These are phyloP conservation scores for Serendipita sp. DNA, from an alignment of 768 basidiomycete genomes.

Conservation along the genomic window DNA sequence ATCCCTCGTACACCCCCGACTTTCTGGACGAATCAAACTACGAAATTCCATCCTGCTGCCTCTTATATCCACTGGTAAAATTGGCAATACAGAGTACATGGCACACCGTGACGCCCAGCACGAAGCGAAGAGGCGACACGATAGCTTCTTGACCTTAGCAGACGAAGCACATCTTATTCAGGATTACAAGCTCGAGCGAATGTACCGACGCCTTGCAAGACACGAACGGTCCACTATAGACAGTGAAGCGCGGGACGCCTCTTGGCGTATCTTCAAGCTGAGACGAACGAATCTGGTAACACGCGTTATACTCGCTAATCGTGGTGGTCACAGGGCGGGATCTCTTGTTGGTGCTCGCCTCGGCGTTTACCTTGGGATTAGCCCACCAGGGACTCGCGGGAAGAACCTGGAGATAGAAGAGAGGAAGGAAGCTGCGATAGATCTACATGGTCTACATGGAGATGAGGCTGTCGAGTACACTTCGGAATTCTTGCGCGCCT, in stretches of 20 bases:
- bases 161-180: too few relatives aligned
- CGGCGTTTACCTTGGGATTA: too few relatives aligned
- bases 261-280: constrained; percentile 72
- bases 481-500: constrained; percentile 75
- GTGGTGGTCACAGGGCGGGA: constrained; percentile 47
- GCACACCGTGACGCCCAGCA: constrained; percentile 69
- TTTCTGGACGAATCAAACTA: constrained; percentile 75
- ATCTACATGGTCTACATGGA: constrained; percentile 87
- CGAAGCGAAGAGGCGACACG: constrained; percentile 87
- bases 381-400: constrained; percentile 66
- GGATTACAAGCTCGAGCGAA: too few relatives aligned
- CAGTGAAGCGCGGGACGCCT: constrained; percentile 66
- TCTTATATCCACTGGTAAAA: constrained; percentile 72
- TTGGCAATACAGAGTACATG: constrained; percentile 73
- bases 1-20: constrained; percentile 17
- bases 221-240: too few relatives aligned
- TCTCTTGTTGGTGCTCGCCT: constrained; percentile 59
- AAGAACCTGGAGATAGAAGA: constrained; percentile 75
- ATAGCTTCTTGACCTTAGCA: constrained; percentile 84
- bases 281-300: constrained; percentile 63
- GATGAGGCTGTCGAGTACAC: constrained; percentile 85
- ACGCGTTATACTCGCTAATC: constrained; percentile 69
- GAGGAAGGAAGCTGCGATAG: constrained; percentile 63
- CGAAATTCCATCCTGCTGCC: constrained; percentile 73
- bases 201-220: too few relatives aligned